These are phyloP conservation scores for Oryza brachyantha DNA, from an alignment of 176 grass and related monocot genomes.

Conservation along the genomic window DNA sequence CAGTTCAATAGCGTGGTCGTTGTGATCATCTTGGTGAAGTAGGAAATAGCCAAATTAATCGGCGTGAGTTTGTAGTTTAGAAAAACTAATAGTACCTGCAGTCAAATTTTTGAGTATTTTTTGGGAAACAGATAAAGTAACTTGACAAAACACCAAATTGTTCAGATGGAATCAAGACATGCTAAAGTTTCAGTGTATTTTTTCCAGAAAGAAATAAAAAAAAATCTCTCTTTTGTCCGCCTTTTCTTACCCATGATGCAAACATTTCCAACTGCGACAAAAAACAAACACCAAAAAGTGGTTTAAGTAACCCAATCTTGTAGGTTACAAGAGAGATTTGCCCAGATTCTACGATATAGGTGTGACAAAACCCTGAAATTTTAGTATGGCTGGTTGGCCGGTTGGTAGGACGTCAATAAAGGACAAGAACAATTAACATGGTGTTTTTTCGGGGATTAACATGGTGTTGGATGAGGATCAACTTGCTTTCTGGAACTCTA, in stretches of 20 bases:
- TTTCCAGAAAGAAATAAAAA: not conserved
- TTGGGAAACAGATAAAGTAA: not conserved
- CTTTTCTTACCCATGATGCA: not conserved
- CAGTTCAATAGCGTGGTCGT: not conserved
- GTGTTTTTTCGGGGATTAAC: conserved; percentile 20
- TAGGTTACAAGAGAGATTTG: conserved; percentile 36
- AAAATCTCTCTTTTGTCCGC: not conserved
- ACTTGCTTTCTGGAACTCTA: not conserved
- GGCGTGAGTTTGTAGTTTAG: not conserved
- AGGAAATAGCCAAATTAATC: not conserved
- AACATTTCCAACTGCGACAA: conserved; percentile 1
- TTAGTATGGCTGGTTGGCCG: conserved; percentile 30
- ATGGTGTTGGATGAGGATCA: conserved; percentile 22
- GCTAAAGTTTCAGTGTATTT: not conserved
- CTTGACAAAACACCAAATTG: not conserved
- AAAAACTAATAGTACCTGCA: not conserved
- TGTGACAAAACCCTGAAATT: conserved; percentile 40
- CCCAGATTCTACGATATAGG: conserved; percentile 49
- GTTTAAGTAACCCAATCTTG: conserved; percentile 9
- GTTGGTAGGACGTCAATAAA: conserved; percentile 51
- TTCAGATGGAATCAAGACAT: not conserved
- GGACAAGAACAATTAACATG: not conserved
- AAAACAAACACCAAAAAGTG: conserved; percentile 2
- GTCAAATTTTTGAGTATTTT: not conserved
- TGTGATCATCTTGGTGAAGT: not conserved